These are phyloP conservation scores for Phragmites australis DNA, from an alignment of 176 grass and related monocot genomes.

Conservation along the genomic window DNA sequence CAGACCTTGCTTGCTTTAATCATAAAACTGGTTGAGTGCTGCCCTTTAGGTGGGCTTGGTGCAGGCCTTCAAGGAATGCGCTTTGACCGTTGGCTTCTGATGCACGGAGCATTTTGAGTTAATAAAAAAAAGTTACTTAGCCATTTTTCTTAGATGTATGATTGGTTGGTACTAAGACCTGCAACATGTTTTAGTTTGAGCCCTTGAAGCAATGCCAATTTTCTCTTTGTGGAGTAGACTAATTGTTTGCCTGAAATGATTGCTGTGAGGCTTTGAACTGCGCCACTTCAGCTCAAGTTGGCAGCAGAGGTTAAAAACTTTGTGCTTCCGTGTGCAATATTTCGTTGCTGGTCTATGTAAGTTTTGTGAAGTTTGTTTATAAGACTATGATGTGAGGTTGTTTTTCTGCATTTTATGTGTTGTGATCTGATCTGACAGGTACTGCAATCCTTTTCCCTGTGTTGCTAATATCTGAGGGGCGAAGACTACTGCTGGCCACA, in stretches of 20 bases:
- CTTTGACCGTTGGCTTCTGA: slow-evolving; percentile 1
- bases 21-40: not conserved
- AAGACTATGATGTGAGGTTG: not conserved
- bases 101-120: not conserved
- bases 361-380: not conserved
- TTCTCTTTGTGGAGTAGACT: not conserved
- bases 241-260: not conserved
- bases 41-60: not conserved
- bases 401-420: not conserved
- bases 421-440: not conserved
- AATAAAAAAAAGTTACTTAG: not conserved
- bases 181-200: not conserved
- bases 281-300: not conserved
- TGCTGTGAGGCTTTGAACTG: not conserved
- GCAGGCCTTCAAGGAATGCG: not conserved
- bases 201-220: not conserved
- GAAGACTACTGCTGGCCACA: not conserved
- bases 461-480: slow-evolving; percentile 13
- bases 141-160: not conserved
- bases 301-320: not conserved
- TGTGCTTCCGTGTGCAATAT: not conserved
- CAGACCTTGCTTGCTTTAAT: slow-evolving; percentile 19
- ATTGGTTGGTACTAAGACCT: not conserved
- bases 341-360: not conserved
- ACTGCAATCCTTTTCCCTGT: not conserved